Evolutionary conservation across 768 basidiomycete genomes (phyloP), one percentile per base, ranked within the genome.

Genomic region (Amanita muscaria): DNA sequence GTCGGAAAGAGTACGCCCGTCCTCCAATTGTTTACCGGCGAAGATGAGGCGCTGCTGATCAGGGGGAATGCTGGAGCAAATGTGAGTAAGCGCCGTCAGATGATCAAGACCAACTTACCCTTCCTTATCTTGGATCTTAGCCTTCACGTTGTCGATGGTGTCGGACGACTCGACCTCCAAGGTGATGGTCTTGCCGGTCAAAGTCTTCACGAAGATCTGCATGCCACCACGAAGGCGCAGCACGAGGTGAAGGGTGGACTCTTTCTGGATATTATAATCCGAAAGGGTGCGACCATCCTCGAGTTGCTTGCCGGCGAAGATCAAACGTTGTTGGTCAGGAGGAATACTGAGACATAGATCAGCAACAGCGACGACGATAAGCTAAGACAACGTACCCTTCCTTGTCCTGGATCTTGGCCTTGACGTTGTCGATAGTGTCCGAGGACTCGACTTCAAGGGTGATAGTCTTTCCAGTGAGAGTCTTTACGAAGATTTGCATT

Each of bases 41-140:
- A 85, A 86, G 64, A 87, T 86, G 42, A 87, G 64, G 38, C 83
- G 77, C 58, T 85, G 84, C 59, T 84, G 82, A 60, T 85, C 84
- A 42, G 83, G 83, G 37, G 81, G 83, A 52, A 86, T 86, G 34
- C 76, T 78, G 50, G 21, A 23, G 33, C 21, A 27, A 49, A 10
- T 32, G 41, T 27, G 34, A 23, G 42, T 6, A 51, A 57, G 36
- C 55, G 50, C 44, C 27, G 29, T 31, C 34, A 18, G 31, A 10
- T 2, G 41, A 9, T 19, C 19, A 23, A 35, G 34, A 32, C 14
- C 31, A 14, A 10, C 75, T 57, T 50, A 80, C 83, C 80, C 81
- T 61, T 88, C 87, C 71, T 89, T 88, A 67, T 89, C 86, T 64
- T 89, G 86, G 56, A 88, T 88, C 77, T 88, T 88, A 56, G 80